Evolutionary conservation across 1,284 basidiomycete species (phyloP).

Genomic region (Coniferiporia sulphurascens): DNA sequence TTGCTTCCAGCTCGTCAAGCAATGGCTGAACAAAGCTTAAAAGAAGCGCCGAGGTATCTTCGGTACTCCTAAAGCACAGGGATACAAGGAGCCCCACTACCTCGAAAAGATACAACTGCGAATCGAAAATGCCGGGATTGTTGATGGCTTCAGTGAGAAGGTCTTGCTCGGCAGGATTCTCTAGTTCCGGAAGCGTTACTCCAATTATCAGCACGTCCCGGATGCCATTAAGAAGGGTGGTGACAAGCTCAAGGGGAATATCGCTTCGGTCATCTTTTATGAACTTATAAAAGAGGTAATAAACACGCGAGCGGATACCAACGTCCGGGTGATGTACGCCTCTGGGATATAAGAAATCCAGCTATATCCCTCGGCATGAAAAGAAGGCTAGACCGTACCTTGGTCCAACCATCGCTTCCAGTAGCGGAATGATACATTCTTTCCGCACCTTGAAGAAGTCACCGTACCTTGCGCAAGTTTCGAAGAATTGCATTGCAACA

Average conservation of each 20-base stretch:
- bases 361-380: neutral
- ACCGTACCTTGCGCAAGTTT: conserved; percentile 86
- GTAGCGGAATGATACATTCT: conserved; percentile 78
- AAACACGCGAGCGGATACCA: conserved; percentile 74
- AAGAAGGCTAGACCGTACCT: conserved; percentile 42
- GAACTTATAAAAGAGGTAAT: conserved; percentile 93
- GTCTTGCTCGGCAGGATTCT: conserved; percentile 56
- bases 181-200: conserved; percentile 61
- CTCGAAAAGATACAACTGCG: conserved; percentile 95
- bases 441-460: conserved; percentile 95
- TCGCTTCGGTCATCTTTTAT: conserved; percentile 82
- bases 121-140: conserved; percentile 73
- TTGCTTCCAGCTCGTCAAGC: conserved; percentile 70
- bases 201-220: conserved; percentile 66
- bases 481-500: conserved; percentile 93
- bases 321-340: conserved; percentile 82
- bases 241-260: conserved; percentile 70
- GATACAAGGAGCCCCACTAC: conserved; percentile 84
- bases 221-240: conserved; percentile 70
- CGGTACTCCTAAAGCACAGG: conserved; percentile 60
- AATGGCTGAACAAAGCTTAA: conserved; percentile 80
- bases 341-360: conserved; percentile 37
- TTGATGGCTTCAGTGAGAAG: conserved; percentile 79
- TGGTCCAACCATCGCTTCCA: conserved; percentile 85
- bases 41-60: conserved; percentile 71